phyloP scores from a whole-genome alignment of 2,329 filamentous ascomycete species.

The Septoria petroselini region DNA sequence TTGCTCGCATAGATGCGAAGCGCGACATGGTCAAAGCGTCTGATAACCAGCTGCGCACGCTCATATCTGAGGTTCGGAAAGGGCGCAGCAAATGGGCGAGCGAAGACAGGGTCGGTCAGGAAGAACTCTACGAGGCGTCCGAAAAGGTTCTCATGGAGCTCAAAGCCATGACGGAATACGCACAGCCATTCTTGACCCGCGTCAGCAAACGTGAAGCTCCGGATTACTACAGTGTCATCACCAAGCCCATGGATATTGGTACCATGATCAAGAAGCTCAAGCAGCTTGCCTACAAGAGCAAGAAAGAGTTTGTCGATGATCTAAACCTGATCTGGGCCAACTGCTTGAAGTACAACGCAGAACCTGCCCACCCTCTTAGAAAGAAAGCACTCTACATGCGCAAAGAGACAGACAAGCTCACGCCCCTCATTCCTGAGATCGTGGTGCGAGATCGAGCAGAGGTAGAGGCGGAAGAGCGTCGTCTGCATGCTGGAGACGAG shows the following conservation, averaged over 20 bases:
- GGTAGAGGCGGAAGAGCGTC: slow-evolving; percentile 69
- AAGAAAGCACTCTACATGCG: slow-evolving; percentile 96
- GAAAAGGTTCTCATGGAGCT: slow-evolving; percentile 97
- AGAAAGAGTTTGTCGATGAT: slow-evolving; percentile 90
- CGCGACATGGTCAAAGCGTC: slow-evolving; percentile 85
- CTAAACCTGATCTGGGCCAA: slow-evolving; percentile 96
- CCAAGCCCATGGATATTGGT: slow-evolving; percentile 95
- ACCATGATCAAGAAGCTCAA: slow-evolving; percentile 98
- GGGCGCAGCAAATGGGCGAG: slow-evolving; percentile 99
- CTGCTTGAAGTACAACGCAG: slow-evolving; percentile 91
- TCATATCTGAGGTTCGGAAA: slow-evolving; percentile 97
- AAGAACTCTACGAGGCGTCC: slow-evolving; percentile 93
- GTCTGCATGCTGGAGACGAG: slow-evolving; percentile 77
- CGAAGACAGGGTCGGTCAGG: slow-evolving; percentile 94
- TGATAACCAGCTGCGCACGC: slow-evolving; percentile 82
- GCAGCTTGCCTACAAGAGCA: slow-evolving; percentile 57
- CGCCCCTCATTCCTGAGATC: slow-evolving; percentile 91
- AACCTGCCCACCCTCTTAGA: slow-evolving; percentile 78
- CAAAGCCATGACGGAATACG: slow-evolving; percentile 96
- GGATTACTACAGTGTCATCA: slow-evolving; percentile 91
- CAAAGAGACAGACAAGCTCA: slow-evolving; percentile 94
- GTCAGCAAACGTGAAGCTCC: slow-evolving; percentile 97
- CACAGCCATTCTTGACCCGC: slow-evolving; percentile 86
- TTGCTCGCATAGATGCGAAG: slow-evolving; percentile 91
- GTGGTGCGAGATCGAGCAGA: slow-evolving; percentile 86